phyloP scores from a whole-genome alignment of 257 asterid species.

The Scutellaria galericulata region DNA sequence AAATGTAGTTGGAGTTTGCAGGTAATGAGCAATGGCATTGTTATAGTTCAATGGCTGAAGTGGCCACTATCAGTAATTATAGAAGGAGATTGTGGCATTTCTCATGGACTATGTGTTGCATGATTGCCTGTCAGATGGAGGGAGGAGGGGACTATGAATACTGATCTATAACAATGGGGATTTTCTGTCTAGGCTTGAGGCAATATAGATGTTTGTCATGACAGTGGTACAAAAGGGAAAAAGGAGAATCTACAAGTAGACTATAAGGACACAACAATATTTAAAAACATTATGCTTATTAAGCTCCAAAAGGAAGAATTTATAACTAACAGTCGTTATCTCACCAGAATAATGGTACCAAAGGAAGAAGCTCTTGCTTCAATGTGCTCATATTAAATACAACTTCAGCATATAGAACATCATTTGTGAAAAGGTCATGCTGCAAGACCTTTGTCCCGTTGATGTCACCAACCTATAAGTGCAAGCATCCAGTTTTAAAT shows the following conservation, averaged over 20 bases:
- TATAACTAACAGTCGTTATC: constrained; percentile 37
- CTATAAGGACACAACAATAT: neutral
- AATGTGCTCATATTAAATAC: constrained; percentile 89
- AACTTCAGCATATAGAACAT: constrained; percentile 93
- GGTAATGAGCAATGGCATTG: neutral
- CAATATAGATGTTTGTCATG: constrained; percentile 17
- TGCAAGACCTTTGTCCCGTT: constrained; percentile 76
- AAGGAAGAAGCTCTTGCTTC: constrained; percentile 91
- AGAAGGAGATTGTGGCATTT: neutral
- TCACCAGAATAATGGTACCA: constrained; percentile 98
- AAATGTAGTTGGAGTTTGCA: neutral
- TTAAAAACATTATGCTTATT: neutral
- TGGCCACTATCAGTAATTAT: constrained; percentile 2
- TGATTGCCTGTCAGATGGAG: neutral
- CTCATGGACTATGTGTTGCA: neutral
- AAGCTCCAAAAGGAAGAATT: constrained; percentile 20
- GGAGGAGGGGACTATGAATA: neutral
- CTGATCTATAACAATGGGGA: constrained; percentile 9
- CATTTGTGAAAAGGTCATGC: constrained; percentile 96
- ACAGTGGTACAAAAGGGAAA: neutral
- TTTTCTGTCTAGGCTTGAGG: neutral
- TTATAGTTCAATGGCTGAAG: neutral
- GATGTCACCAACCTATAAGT: constrained; percentile 74
- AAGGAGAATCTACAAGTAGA: constrained; percentile 4
- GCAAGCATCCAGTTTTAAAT: constrained; percentile 32